Conservation (phyloP, 176 grass and related monocot species). For the Triticum timopheevii region DNA sequence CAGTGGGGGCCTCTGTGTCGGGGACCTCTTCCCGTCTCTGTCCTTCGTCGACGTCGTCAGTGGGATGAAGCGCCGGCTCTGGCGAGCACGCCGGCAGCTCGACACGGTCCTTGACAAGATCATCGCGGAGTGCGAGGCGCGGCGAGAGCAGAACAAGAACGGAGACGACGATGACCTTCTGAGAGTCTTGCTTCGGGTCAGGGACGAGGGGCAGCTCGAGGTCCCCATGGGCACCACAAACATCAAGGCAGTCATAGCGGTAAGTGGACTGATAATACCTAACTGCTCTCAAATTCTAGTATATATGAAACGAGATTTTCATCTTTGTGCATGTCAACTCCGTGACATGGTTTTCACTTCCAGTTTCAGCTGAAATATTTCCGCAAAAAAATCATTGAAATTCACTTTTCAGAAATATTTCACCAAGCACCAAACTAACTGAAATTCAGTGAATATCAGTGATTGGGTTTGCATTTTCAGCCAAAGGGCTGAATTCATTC, state of each 20-base stretch:
- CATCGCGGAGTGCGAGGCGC: not conserved
- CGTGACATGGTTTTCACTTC: too few relatives aligned
- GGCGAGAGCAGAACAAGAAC: not conserved
- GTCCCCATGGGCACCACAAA: constrained; percentile 11
- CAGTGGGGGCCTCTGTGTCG: constrained; percentile 4
- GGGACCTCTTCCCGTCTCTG: constrained; percentile 34
- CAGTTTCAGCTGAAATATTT: too few relatives aligned
- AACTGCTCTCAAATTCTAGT: too few relatives aligned
- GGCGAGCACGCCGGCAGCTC: not conserved
- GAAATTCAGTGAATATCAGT: too few relatives aligned
- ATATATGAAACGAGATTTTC: not conserved
- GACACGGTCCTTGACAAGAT: not conserved
- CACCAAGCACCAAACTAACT: too few relatives aligned
- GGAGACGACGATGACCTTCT: constrained; percentile 12
- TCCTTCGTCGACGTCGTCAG: constrained; percentile 7
- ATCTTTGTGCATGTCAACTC: not conserved
- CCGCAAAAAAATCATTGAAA: too few relatives aligned
- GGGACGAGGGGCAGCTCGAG: constrained; percentile 14
- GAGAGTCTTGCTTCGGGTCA: constrained; percentile 26
- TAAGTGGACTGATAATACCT: not conserved
- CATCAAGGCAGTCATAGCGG: not conserved
- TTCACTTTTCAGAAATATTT: too few relatives aligned
- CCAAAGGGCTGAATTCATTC: too few relatives aligned
- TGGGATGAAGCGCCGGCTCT: not conserved
- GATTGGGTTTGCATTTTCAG: too few relatives aligned